Evolutionary conservation across 2,329 filamentous ascomycete genomes (phyloP), one percentile per base, ranked within the genome.

Genomic region (Cladosporium sp.): DNA sequence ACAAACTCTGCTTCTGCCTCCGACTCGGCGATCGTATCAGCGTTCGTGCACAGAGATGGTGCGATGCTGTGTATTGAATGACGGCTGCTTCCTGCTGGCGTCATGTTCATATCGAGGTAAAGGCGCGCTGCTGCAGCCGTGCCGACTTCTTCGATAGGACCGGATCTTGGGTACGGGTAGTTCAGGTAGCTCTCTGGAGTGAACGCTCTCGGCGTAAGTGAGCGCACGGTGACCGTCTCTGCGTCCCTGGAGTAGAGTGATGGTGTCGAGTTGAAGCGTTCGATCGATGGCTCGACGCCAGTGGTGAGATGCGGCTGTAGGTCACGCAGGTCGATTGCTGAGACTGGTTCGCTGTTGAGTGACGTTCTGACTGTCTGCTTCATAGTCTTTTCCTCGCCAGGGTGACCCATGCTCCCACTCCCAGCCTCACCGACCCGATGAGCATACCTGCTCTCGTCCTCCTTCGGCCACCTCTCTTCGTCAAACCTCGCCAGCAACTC

Each of bases 401-500:
- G 17, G 19, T 1, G 30, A 20, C n/a, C n/a, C 47, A 11, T 9
- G 30, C 11, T 9, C 14, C 37, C 39, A 12, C 43, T 22, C n/a
- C 8, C 22, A 9, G 20, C 37, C 36, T 30, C 51, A n/a, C n/a
- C 37, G 7, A 28, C 51, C 2, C 14, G 25, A 3, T 8, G 19
- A 22, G 30, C 30, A 17, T 34, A 20, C 15, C 8, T 8, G 5
- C 5, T 30, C 5, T 12, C 17, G n/a, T 14, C 30, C 15, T 14
- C 3, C 11, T 20, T 19, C 14, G n/a, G 28, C 47, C 30, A 37
- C 47, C 25, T 34, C 28, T 39, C 22, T 7, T 12, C 37, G 36
- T 22, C 25, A 8, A 12, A 17, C 20, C 37, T 52, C 40, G 55
- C 52, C 5, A 65, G 20, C 49, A 65, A 64, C 3, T 50, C 42